Percentiles rank a stretch among this genome's conserved stretches.
Conservation (phyloP, 306 rosid species). For the Fragaria iinumae region DNA sequence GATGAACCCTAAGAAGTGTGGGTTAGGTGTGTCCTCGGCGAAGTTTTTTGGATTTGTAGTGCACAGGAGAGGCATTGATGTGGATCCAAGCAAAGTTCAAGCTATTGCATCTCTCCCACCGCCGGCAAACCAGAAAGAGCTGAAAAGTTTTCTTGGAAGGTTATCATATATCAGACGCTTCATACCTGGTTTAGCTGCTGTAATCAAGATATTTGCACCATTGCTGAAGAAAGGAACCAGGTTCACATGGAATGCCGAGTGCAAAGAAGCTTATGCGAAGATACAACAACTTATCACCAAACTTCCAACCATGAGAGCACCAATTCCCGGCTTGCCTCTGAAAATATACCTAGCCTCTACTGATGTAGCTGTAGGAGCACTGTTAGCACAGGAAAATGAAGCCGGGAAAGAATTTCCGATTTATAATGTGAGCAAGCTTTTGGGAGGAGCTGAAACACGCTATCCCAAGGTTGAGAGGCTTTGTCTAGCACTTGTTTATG, state of each 20-base stretch:
- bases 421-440: not conserved
- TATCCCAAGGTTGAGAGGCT: not conserved
- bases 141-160: not conserved
- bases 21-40: no score
- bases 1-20: not conserved
- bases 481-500: not conserved
- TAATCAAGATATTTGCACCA: not conserved
- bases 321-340: no score
- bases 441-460: not conserved
- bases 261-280: not conserved
- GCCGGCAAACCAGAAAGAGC: not conserved
- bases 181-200: not conserved
- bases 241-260: not conserved
- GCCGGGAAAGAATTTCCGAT: no score
- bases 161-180: not conserved
- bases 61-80: no score
- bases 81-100: no score
- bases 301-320: no score
- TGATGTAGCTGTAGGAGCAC: no score
- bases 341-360: no score
- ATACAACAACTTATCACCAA: not conserved
- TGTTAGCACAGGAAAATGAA: no score
- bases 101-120: not conserved
- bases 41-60: no score
- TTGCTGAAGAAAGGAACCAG: not conserved